These are phyloP conservation scores for Ocimum tenuiflorum DNA, from an alignment of 257 asterid genomes.

Conservation along the genomic window DNA sequence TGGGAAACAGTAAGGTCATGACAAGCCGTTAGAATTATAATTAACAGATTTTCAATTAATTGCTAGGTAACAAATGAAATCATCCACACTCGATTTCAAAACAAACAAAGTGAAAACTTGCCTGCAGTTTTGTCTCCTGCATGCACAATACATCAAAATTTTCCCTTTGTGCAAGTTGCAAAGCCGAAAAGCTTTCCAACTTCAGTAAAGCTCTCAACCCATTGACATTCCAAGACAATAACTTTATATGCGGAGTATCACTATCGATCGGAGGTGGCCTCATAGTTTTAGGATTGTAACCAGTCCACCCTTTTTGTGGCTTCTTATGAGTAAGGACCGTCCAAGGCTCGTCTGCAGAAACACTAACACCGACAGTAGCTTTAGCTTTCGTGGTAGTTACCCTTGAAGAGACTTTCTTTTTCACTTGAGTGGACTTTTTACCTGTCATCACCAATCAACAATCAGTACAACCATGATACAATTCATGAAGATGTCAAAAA, in stretches of 20 bases:
- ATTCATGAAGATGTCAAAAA: neutral
- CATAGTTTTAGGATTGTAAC: conserved; percentile 81
- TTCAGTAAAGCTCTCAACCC: conserved; percentile 86
- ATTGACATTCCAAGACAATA: conserved; percentile 95
- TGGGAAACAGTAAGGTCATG: no score
- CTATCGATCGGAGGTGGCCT: conserved; percentile 62
- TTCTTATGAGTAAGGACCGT: conserved; percentile 80
- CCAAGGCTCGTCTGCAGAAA: conserved; percentile 69
- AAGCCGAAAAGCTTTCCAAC: conserved; percentile 49
- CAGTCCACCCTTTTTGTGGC: conserved; percentile 82
- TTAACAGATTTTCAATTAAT: neutral
- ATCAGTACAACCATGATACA: conserved; percentile 4
- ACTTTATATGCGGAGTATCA: conserved; percentile 51
- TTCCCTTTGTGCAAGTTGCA: conserved; percentile 78
- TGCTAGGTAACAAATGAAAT: no score
- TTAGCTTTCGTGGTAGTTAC: conserved; percentile 25
- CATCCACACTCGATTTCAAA: neutral
- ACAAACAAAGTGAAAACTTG: conserved; percentile 15
- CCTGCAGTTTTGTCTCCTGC: conserved; percentile 98
- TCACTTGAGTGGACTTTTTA: conserved; percentile 31
- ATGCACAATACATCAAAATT: conserved; percentile 77
- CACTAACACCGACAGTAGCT: conserved; percentile 25
- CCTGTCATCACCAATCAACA: conserved; percentile 27
- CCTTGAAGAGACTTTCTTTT: conserved; percentile 38
- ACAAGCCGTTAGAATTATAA: no score